Percentiles rank a stretch among this genome's conserved stretches.
phyloP scores from a whole-genome alignment of 805 yeast species.

The Ogataea dorogensis region DNA sequence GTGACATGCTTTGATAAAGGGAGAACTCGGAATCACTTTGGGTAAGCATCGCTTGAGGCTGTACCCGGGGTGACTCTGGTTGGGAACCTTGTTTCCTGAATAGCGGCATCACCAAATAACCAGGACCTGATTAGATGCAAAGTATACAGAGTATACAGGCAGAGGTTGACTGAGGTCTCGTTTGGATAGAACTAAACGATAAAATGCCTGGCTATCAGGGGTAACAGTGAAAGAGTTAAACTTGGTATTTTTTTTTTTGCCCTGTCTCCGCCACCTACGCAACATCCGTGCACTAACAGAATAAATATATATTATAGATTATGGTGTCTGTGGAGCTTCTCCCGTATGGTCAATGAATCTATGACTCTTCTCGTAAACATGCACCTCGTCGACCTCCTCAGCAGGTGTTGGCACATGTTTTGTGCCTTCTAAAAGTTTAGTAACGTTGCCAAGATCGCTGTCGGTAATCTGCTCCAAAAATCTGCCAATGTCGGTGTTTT shows the following conservation, averaged over 20 bases:
- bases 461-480: constrained; percentile 60
- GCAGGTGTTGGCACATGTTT: constrained; percentile 41
- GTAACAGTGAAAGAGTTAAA: background rate
- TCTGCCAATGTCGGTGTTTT: constrained; percentile 80
- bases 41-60: constrained; percentile 19
- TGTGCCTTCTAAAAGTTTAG: constrained; percentile 48
- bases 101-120: constrained; percentile 18
- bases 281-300: constrained; percentile 8
- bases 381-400: constrained; percentile 11
- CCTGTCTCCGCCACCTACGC: constrained; percentile 11
- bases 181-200: constrained; percentile 1
- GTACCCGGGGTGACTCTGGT: constrained; percentile 14
- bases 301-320: constrained; percentile 4
- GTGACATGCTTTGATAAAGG: constrained; percentile 23
- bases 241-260: constrained; percentile 6
- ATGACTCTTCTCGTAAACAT: constrained; percentile 12
- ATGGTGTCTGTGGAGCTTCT: constrained; percentile 15
- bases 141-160: constrained; percentile 13
- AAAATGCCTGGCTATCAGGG: constrained; percentile 2
- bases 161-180: background rate
- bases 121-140: constrained; percentile 3
- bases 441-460: constrained; percentile 47
- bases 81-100: constrained; percentile 16
- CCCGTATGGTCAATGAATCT: constrained; percentile 20
- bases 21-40: constrained; percentile 29